These are phyloP conservation scores for Solanum appendiculatum DNA, from an alignment of 257 asterid genomes.

Conservation along the genomic window DNA sequence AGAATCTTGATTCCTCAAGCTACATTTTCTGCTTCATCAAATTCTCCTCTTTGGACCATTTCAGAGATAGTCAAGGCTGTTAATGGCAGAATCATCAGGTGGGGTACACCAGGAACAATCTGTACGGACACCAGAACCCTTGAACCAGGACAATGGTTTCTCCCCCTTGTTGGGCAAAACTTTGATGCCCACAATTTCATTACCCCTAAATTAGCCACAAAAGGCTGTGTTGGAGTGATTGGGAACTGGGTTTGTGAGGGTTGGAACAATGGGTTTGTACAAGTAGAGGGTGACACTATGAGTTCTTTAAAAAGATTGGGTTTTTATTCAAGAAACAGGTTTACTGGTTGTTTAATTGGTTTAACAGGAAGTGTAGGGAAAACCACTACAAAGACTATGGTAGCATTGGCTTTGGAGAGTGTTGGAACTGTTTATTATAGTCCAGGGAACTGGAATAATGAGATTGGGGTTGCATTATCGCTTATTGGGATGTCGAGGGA, in stretches of 20 bases:
- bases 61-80: constrained; percentile 13
- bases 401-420: constrained; percentile 12
- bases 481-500: constrained; percentile 17
- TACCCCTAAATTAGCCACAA: constrained; percentile 9
- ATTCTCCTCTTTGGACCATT: constrained; percentile 9
- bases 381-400: constrained; percentile 19
- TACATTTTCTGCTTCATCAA: background rate
- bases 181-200: constrained; percentile 22
- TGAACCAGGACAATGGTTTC: constrained; percentile 25
- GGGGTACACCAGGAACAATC: constrained; percentile 20
- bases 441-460: constrained; percentile 24
- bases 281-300: background rate
- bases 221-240: constrained; percentile 15
- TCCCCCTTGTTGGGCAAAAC: constrained; percentile 19
- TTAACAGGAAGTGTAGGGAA: constrained; percentile 32
- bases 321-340: constrained; percentile 8
- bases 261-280: constrained; percentile 19
- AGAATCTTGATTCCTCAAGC: background rate
- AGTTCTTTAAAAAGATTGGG: constrained; percentile 5
- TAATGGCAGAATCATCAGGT: constrained; percentile 8
- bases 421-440: constrained; percentile 10
- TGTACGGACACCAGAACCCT: constrained; percentile 27
- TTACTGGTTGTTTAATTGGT: constrained; percentile 15
- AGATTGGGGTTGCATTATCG: constrained; percentile 18
- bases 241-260: constrained; percentile 5